phyloP scores from a whole-genome alignment of 148 eudicot species.

The Rhododendron williamsianum region DNA sequence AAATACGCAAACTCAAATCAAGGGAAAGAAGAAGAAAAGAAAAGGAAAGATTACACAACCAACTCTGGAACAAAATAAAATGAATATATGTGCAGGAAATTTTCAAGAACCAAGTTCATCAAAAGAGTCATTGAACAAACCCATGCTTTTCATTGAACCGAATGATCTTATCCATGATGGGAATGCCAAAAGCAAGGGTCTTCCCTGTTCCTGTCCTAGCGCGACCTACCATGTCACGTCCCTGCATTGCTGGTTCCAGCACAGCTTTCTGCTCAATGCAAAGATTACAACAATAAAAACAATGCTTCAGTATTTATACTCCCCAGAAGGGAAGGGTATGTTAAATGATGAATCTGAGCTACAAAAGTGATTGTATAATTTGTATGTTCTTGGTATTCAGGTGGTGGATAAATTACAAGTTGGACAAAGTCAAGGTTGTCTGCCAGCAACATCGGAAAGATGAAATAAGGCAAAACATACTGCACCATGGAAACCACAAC shows the following conservation, averaged over 20 bases:
- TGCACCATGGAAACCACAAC: neutral
- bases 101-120: neutral
- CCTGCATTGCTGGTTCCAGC: constrained; percentile 96
- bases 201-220: constrained; percentile 98
- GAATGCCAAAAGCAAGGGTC: constrained; percentile 98
- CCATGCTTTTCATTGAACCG: constrained; percentile 64
- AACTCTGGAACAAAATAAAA: neutral
- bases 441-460: neutral
- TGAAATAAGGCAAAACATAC: neutral
- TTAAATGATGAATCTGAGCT: neutral
- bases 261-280: constrained; percentile 72
- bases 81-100: neutral
- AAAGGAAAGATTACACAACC: neutral
- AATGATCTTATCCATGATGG: constrained; percentile 89
- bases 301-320: neutral
- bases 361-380: neutral
- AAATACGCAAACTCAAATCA: neutral
- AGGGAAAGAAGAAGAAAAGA: neutral
- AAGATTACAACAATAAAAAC: neutral
- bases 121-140: constrained; percentile 28
- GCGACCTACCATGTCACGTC: constrained; percentile 93
- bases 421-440: neutral
- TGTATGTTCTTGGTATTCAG: neutral
- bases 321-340: neutral
- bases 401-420: neutral